Evolutionary conservation across 2,329 filamentous ascomycete species (phyloP).

Genomic region (Penicillium concentricum): DNA sequence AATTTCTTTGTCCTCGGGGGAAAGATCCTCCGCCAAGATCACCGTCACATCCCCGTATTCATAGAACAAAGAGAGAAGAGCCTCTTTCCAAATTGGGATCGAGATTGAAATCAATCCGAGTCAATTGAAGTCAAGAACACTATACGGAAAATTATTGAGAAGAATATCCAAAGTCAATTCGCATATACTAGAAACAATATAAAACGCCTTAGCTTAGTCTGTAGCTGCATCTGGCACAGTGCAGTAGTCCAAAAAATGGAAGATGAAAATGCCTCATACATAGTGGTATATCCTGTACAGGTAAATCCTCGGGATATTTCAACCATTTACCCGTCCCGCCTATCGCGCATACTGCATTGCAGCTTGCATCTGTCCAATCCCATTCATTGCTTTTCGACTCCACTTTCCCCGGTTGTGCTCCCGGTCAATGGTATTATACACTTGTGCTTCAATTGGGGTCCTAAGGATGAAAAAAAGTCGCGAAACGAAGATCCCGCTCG

Average conservation of each 20-base stretch:
- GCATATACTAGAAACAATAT: neutral
- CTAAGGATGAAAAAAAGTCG: neutral
- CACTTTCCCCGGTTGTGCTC: slow-evolving; percentile 7
- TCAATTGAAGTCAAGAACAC: neutral
- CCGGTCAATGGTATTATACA: slow-evolving; percentile 5
- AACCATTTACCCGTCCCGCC: neutral
- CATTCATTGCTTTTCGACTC: neutral
- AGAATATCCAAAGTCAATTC: neutral
- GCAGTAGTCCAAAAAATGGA: slow-evolving; percentile 2
- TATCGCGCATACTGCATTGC: slow-evolving; percentile 3
- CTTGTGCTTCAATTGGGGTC: neutral
- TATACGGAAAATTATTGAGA: neutral
- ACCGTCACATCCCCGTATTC: neutral
- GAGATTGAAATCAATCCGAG: neutral
- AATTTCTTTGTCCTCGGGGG: neutral
- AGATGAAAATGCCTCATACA: slow-evolving; percentile 12
- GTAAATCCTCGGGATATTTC: neutral
- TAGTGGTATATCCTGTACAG: neutral
- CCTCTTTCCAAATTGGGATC: neutral
- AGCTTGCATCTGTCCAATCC: slow-evolving; percentile 3
- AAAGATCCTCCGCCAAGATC: neutral
- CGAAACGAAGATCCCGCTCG: slow-evolving; percentile 6
- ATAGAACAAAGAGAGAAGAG: neutral
- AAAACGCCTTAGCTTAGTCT: neutral
- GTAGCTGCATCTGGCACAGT: slow-evolving; percentile 6